Conservation (phyloP, 768 basidiomycete genomes). For the Pleurotus djamor region DNA sequence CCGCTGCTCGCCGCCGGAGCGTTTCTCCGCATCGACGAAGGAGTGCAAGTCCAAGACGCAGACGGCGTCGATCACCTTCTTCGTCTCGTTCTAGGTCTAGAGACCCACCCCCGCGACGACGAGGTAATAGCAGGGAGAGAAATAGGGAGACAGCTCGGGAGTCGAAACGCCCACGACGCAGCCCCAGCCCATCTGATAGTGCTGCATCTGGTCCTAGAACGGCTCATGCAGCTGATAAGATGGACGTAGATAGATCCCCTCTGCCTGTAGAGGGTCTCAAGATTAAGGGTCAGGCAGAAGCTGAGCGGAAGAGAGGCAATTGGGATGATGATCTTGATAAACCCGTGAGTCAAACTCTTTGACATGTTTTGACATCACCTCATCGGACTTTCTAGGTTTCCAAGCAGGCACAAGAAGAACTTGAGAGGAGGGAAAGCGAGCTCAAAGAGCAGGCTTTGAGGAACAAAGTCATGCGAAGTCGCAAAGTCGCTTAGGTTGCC, state of each 20-base stretch:
- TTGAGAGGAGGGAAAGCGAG: conserved; percentile 74
- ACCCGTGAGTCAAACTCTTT: conserved; percentile 14
- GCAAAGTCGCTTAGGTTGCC: conserved; percentile 35
- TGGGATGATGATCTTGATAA: conserved; percentile 41
- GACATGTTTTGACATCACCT: conserved; percentile 5
- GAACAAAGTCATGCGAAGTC: conserved; percentile 76
- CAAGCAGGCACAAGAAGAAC: conserved; percentile 33
- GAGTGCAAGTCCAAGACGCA: conserved; percentile 27
- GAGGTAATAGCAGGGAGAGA: conserved; percentile 13
- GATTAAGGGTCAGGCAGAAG: conserved; percentile 73
- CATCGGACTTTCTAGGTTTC: conserved; percentile 12
- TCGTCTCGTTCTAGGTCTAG: conserved; percentile 30
- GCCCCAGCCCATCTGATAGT: conserved; percentile 16
- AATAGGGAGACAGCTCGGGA: neutral
- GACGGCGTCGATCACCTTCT: conserved; percentile 20
- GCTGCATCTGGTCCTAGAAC: conserved; percentile 6
- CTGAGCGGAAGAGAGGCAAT: conserved; percentile 50
- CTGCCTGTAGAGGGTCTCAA: conserved; percentile 51
- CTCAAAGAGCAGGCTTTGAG: conserved; percentile 79
- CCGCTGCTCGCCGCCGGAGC: conserved; percentile 44
- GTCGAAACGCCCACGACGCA: conserved; percentile 18
- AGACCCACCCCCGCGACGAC: conserved; percentile 26
- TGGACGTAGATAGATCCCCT: conserved; percentile 31
- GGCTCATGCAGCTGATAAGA: conserved; percentile 21
- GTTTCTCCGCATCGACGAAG: conserved; percentile 32